phyloP scores from a whole-genome alignment of 768 basidiomycete species.

The Mycena olivaceomarginata region DNA sequence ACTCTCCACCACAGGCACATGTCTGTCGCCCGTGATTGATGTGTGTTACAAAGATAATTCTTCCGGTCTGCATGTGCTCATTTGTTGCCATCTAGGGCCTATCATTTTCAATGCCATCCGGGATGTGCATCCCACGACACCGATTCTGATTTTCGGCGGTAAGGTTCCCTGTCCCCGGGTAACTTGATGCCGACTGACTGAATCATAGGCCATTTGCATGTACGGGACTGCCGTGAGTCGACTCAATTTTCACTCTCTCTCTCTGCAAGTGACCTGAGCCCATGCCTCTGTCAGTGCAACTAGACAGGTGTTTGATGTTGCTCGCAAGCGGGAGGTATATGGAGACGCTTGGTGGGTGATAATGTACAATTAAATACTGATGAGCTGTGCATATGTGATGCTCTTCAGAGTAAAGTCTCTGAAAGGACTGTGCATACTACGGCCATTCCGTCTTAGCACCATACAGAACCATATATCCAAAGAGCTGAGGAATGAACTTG shows the following conservation, averaged over 20 bases:
- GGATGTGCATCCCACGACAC: conserved; percentile 80
- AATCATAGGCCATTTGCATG: conserved; percentile 78
- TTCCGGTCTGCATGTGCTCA: background rate
- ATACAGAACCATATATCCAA: too few relatives aligned
- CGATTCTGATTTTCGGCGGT: conserved; percentile 87
- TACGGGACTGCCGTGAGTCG: conserved; percentile 83
- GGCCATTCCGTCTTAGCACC: too few relatives aligned
- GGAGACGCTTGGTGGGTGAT: conserved; percentile 87
- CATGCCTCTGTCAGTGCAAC: conserved; percentile 64
- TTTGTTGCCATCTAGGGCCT: conserved; percentile 70
- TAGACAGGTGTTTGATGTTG: conserved; percentile 85
- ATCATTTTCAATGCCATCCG: conserved; percentile 85
- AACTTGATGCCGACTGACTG: background rate
- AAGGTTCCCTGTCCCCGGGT: background rate
- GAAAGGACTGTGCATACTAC: too few relatives aligned
- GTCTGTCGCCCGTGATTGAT: conserved; percentile 83
- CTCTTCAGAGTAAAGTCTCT: too few relatives aligned
- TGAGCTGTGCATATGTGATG: too few relatives aligned
- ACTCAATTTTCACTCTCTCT: too few relatives aligned
- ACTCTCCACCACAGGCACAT: conserved; percentile 71
- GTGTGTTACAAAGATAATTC: conserved; percentile 57
- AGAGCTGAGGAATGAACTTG: too few relatives aligned
- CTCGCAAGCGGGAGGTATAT: conserved; percentile 94
- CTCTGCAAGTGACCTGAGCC: background rate
- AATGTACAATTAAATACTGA: background rate